Percentiles rank a stretch among this genome's conserved stretches.
These are phyloP conservation scores for Fallopia convolvulus DNA, from an alignment of 148 eudicot genomes.

Conservation along the genomic window DNA sequence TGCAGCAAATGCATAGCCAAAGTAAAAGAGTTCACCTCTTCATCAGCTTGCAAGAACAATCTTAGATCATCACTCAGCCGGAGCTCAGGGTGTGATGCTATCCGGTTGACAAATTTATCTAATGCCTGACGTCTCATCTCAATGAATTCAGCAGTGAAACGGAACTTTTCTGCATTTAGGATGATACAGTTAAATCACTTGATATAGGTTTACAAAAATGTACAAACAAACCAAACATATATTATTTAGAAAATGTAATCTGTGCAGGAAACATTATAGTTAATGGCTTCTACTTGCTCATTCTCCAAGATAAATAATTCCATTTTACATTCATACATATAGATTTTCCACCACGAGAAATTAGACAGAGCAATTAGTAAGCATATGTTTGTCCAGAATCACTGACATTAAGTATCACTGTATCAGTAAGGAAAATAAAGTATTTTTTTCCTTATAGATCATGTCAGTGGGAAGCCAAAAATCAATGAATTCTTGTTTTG, in stretches of 20 bases:
- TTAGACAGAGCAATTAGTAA: background rate
- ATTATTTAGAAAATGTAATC: background rate
- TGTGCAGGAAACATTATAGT: background rate
- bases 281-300: background rate
- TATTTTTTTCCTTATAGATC: background rate
- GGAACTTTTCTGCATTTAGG: constrained; percentile 67
- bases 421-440: background rate
- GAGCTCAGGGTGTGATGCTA: constrained; percentile 86
- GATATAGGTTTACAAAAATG: background rate
- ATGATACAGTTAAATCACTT: background rate
- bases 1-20: background rate
- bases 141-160: constrained; percentile 96
- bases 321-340: too few species aligned
- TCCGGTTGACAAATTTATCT: constrained; percentile 84
- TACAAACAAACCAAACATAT: background rate
- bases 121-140: constrained; percentile 94
- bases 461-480: background rate
- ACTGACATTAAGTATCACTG: background rate
- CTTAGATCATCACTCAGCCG: constrained; percentile 85
- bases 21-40: constrained; percentile 55
- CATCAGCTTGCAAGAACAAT: constrained; percentile 87
- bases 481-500: background rate
- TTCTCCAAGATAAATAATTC: too few species aligned
- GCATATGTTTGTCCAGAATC: background rate
- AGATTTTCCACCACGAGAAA: too few species aligned